A percentile compares a stretch with the other conserved stretches of the same genome.
Evolutionary conservation across 495 filamentous ascomycete genomes (phyloP).

Genomic region (Penicillium ucsense): DNA sequence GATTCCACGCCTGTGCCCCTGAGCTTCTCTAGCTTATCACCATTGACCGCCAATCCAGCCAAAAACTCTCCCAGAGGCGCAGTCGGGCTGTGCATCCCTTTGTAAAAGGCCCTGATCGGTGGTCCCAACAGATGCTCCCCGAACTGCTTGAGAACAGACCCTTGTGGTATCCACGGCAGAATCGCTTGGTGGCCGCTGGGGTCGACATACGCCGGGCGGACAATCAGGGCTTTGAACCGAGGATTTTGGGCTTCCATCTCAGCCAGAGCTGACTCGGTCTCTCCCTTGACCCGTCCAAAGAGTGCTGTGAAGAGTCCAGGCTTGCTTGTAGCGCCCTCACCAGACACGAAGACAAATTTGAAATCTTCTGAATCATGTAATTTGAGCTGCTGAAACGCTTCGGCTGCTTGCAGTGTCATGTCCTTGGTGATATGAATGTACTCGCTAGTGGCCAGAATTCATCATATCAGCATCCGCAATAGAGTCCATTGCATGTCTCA

Average conservation of each 20-base stretch:
- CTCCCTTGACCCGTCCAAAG: constrained; percentile 54
- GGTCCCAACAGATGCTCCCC: neutral
- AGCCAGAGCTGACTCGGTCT: constrained; percentile 46
- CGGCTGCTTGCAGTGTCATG: constrained; percentile 51
- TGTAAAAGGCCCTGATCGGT: constrained; percentile 5
- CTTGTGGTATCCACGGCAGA: constrained; percentile 27
- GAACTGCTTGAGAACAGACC: neutral
- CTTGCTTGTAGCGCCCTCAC: constrained; percentile 38
- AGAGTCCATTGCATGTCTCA: too few relatives aligned
- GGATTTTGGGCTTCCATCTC: constrained; percentile 35
- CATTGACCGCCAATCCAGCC: constrained; percentile 52
- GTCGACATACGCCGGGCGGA: constrained; percentile 48
- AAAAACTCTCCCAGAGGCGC: constrained; percentile 31
- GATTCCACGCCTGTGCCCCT: constrained; percentile 31
- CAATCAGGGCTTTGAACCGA: constrained; percentile 34
- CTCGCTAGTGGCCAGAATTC: constrained; percentile 33
- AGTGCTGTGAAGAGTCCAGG: constrained; percentile 44
- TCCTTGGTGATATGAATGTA: constrained; percentile 58
- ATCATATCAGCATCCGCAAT: neutral
- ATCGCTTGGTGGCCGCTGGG: constrained; percentile 36
- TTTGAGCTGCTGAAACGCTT: constrained; percentile 45
- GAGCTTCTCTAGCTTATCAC: constrained; percentile 26
- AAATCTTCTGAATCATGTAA: constrained; percentile 29
- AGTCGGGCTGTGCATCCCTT: constrained; percentile 22
- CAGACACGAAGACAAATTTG: constrained; percentile 63